Evolutionary conservation across 2,329 filamentous ascomycete genomes (phyloP), one percentile per base, ranked within the genome.

Genomic region (Cryphonectria japonica): DNA sequence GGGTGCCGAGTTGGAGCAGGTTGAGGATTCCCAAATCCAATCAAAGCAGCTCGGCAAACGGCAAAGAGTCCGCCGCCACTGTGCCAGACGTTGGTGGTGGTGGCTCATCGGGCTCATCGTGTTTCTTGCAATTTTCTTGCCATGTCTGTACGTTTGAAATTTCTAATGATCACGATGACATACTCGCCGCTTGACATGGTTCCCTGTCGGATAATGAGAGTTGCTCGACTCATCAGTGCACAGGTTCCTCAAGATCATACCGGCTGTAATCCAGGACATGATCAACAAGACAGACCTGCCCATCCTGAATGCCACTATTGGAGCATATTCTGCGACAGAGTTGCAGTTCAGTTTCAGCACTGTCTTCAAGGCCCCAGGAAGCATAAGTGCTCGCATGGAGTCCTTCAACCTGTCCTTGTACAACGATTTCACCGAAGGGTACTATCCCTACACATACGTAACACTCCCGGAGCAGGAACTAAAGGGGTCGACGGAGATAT

Each of bases 251-350:
- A 54, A 63, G n/a, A 63, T 68, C 5, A 63, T 63, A 8, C 67
- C 67, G 34, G 67, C 67, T 6, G 39, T 62, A 7, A 50, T 68
- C 19, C 67, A 68, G 41, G 43, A 68, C 29, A 62, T 63, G 41
- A 68, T 68, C 41, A 26, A 68, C 39, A 68, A 68, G 46, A 57
- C 52, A 41, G 59, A 63, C n/a, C 41, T 68, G 3, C 67, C 67
- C 3, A 50, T 68, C 32, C 29, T 63, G 11, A 46, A 68, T 41
- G 67, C 67, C 32, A 62, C 46, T n/a, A 68, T 68, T 8, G 67
- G 67, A 22, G 67, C 67, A 34, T 54, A 63, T 34, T 68, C 67
- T 29, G 67, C 63, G 59, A 68, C 67, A 29, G 67, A 68, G 22
- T 7, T 68, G 41, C 43, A 46, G 4, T 68, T 68, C 59, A 52